Conservation (phyloP, 306 rosid species). For the Glycine latifolia region DNA sequence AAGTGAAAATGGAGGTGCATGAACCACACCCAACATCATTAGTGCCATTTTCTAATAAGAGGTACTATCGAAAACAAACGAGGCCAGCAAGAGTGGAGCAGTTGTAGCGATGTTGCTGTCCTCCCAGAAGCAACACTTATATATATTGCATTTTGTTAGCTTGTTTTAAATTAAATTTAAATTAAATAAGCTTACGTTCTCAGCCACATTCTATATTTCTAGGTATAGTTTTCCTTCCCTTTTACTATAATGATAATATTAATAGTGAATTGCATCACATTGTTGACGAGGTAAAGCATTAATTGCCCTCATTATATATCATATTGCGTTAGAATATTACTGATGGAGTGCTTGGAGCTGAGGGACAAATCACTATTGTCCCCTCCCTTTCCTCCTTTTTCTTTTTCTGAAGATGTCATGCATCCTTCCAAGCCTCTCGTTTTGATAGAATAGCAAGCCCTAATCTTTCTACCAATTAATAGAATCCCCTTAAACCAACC, state of each 20-base stretch:
- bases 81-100: neutral
- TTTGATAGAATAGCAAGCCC: neutral
- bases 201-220: neutral
- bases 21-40: neutral
- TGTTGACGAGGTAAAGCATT: neutral
- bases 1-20: conserved; percentile 23
- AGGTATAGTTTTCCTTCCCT: neutral
- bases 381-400: neutral
- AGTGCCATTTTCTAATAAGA: neutral
- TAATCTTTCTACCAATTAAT: conserved; percentile 1
- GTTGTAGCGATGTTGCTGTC: conserved; percentile 7
- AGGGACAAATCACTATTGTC: conserved; percentile 9
- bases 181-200: neutral
- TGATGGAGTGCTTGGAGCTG: conserved; percentile 23
- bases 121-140: neutral
- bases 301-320: neutral
- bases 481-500: conserved; percentile 6
- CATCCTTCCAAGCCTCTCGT: neutral
- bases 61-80: no score
- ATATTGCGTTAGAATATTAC: neutral
- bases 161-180: neutral
- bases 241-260: no score
- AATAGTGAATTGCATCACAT: neutral
- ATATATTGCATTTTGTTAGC: neutral
- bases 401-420: neutral